Evolutionary conservation across 2,329 filamentous ascomycete species (phyloP).

Genomic region (Cordyceps javanica): DNA sequence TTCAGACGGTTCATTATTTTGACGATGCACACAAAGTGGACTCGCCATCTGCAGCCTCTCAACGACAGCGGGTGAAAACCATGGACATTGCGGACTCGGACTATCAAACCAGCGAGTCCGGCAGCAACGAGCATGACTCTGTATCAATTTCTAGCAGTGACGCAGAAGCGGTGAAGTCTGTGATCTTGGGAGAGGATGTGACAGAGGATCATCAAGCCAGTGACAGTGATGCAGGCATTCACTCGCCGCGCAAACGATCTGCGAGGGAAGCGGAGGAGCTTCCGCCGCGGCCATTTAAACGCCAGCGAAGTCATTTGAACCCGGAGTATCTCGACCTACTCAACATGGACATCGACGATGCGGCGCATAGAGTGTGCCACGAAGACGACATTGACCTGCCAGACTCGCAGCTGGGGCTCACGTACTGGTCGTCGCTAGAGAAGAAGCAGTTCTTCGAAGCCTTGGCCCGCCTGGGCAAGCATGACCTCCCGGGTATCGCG

Average conservation of each 20-base stretch:
- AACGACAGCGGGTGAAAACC: slow-evolving; percentile 7
- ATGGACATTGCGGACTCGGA: slow-evolving; percentile 11
- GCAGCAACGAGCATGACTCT: neutral
- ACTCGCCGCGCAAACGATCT: slow-evolving; percentile 24
- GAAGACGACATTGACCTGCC: slow-evolving; percentile 27
- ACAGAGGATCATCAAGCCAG: slow-evolving; percentile 11
- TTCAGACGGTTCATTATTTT: neutral
- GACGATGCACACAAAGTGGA: slow-evolving; percentile 4
- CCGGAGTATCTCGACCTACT: slow-evolving; percentile 43
- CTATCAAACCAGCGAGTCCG: neutral
- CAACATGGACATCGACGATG: slow-evolving; percentile 54
- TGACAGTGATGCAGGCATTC: slow-evolving; percentile 7
- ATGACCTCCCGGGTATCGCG: slow-evolving; percentile 58
- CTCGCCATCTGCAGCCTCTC: neutral
- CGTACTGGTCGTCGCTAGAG: slow-evolving; percentile 64
- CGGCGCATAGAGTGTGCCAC: slow-evolving; percentile 31
- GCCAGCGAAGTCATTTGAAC: slow-evolving; percentile 38
- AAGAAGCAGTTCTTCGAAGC: slow-evolving; percentile 65
- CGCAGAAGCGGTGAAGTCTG: slow-evolving; percentile 14
- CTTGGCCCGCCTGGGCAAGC: slow-evolving; percentile 56
- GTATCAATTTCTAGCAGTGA: slow-evolving; percentile 7
- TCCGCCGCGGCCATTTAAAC: slow-evolving; percentile 35
- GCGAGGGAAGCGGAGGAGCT: slow-evolving; percentile 21
- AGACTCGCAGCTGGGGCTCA: slow-evolving; percentile 58
- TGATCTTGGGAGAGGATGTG: slow-evolving; percentile 12